Evolutionary conservation across 2,329 filamentous ascomycete species (phyloP), one percentile per base, ranked within the genome.

Genomic region (Helminthosporium solani): DNA sequence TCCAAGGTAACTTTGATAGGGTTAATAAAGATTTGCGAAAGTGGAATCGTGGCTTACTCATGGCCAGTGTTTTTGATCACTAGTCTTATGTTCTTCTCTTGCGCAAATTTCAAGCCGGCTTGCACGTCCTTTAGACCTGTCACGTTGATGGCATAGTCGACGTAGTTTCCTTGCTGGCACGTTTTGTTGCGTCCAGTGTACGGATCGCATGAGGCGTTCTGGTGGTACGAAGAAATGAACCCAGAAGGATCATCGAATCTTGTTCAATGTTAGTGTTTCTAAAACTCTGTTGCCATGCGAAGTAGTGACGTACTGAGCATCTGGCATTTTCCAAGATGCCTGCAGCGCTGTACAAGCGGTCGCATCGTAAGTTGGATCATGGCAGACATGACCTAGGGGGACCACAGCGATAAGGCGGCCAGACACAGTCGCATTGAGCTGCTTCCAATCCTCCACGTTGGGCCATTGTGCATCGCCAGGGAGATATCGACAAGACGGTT

Each of bases 71-170:
- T 47, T 16, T 56, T 49, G 8, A 56, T 34, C 4, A 47, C 54
- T 18, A 52, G 38, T 18, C 50, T 33, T n/a, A 57, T 14, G n/a
- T 40, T 47, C 21, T 50, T 44, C 19, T 53, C 45, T 6, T 39
- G 30, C 27, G 50, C 54, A 23, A 43, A 41, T 33, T 57, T 34
- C 23, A 58, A n/a, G 3, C 47, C 44, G 7, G 37, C 37, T 1
- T 27, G 18, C 7, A 51, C 33, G 34, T 58, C 49, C 6, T 27
- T 30, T 4, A 33, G 40, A 3, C 19, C 16, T 1, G 44, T 46
- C 2, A 47, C 70, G 40, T 71, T 63, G 23, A 73, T 68, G 0
- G 67, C 48, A 36, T 70, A 70, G 36, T 57, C 44, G 1, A 62
- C 63, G 23, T 50, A 40, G 14, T 52, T 56, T 54, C 65, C 44